phyloP scores from a whole-genome alignment of 768 basidiomycete genomes.

The Fistulinella prunicolor region DNA sequence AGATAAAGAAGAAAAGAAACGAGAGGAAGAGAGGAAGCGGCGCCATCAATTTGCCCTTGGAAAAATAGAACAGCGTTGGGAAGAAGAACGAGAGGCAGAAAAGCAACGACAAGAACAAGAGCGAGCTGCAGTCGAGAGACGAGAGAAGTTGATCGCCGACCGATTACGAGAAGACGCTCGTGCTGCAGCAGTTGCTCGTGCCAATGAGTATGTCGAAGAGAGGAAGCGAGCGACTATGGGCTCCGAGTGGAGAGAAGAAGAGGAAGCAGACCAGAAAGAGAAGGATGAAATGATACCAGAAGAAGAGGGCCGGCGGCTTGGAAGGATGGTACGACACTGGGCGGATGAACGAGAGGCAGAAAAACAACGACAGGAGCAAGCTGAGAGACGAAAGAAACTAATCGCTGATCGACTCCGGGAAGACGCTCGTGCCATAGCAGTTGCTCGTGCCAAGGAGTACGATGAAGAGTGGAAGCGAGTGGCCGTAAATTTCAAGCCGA shows the following conservation, averaged over 20 bases:
- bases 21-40: slow-evolving; percentile 36
- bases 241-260: not conserved
- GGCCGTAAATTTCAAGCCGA: not conserved
- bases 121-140: not conserved
- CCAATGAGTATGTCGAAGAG: too few relatives aligned
- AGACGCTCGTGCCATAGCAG: not conserved
- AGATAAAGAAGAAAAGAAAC: slow-evolving; percentile 19
- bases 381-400: not conserved
- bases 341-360: slow-evolving; percentile 28
- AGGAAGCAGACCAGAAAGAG: slow-evolving; percentile 21
- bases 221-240: too few relatives aligned
- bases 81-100: slow-evolving; percentile 28
- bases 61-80: not conserved
- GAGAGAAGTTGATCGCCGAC: not conserved
- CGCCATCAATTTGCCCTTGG: not conserved
- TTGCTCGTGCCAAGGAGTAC: too few relatives aligned
- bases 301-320: slow-evolving; percentile 32
- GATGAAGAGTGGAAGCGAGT: too few relatives aligned
- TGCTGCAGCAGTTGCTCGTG: too few relatives aligned
- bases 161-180: not conserved
- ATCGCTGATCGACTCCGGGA: not conserved
- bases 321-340: not conserved
- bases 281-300: slow-evolving; percentile 33
- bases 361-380: not conserved
- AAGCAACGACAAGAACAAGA: slow-evolving; percentile 1